phyloP scores from a whole-genome alignment of 345 rosid genomes.

The Garcia nutans region DNA sequence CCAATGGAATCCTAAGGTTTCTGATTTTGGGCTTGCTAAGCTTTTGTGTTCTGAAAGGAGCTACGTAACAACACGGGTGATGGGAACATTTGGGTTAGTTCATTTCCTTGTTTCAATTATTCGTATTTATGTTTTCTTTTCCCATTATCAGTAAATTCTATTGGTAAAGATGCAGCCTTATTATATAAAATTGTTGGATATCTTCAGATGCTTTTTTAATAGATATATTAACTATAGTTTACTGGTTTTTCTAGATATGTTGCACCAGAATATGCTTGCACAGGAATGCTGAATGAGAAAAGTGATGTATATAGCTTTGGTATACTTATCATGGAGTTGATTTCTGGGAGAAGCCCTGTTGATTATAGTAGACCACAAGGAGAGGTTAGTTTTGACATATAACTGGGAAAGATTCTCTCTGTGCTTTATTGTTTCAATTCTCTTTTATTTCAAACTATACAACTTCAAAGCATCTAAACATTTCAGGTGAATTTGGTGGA shows the following conservation, averaged over 20 bases:
- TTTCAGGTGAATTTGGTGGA: slow-evolving; percentile 90
- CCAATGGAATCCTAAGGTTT: slow-evolving; percentile 86
- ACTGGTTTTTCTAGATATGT: slow-evolving; percentile 59
- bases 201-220: neutral
- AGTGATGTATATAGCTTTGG: slow-evolving; percentile 96
- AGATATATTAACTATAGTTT: slow-evolving; percentile 12
- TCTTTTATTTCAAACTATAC: slow-evolving; percentile 1
- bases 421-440: neutral
- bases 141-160: neutral
- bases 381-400: slow-evolving; percentile 53
- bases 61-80: slow-evolving; percentile 89
- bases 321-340: slow-evolving; percentile 84
- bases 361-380: slow-evolving; percentile 85
- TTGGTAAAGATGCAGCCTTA: slow-evolving; percentile 8
- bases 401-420: neutral
- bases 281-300: slow-evolving; percentile 93
- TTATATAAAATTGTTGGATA: neutral
- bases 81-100: slow-evolving; percentile 96
- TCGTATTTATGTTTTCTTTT: neutral
- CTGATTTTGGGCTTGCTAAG: slow-evolving; percentile 98
- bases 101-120: slow-evolving; percentile 4
- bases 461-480: slow-evolving; percentile 14
- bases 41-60: slow-evolving; percentile 77
- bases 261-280: slow-evolving; percentile 98
- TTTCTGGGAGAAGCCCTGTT: slow-evolving; percentile 85